These are phyloP conservation scores for Aeschynomene evenia DNA, from an alignment of 306 rosid genomes.

Conservation along the genomic window DNA sequence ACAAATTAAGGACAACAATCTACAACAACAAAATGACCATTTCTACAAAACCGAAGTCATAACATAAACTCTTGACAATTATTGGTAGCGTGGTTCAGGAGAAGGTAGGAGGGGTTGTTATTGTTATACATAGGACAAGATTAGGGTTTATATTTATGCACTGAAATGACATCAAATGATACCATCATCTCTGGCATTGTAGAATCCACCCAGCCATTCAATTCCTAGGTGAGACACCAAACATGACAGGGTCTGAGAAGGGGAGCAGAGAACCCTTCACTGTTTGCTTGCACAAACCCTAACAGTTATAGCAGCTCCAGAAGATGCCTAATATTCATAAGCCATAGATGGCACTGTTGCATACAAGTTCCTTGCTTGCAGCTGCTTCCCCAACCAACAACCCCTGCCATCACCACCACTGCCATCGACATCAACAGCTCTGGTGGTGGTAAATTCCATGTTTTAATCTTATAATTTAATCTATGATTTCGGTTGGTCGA, in stretches of 20 bases:
- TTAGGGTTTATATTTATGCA: not conserved
- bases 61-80: not conserved
- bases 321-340: not conserved
- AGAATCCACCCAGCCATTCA: not conserved
- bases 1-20: constrained; percentile 15
- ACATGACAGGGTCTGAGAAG: not conserved
- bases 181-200: not conserved
- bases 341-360: not conserved
- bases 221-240: not conserved
- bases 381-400: not conserved
- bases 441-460: not conserved
- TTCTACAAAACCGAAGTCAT: not conserved
- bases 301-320: not conserved
- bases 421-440: not conserved
- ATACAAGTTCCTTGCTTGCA: not conserved
- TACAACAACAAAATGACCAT: not conserved
- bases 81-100: not conserved
- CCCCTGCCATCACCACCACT: not conserved
- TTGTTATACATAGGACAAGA: not conserved
- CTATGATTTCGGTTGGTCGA: constrained; percentile 9
- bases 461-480: not conserved
- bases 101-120: not conserved
- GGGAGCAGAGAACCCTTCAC: not conserved
- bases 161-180: not conserved
- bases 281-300: not conserved